Evolutionary conservation across 805 yeast genomes (phyloP), one percentile per base, ranked within the genome.

Genomic region (Lachancea sp.): DNA sequence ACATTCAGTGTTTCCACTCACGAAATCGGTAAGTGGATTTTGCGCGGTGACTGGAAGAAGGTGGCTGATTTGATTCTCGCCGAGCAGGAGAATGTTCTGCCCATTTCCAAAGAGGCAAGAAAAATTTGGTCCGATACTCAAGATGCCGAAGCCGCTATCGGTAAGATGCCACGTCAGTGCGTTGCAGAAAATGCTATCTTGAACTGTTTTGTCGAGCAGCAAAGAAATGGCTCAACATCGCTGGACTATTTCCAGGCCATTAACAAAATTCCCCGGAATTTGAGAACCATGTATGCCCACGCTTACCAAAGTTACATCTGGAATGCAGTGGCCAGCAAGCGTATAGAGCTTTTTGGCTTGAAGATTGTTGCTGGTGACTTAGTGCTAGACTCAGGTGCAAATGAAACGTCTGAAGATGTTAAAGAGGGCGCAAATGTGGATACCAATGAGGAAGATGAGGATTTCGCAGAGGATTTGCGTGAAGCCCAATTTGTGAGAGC

Each of bases 261-360:
- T 37, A 81, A 85, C 83, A 78, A 88, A 46, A 85, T 93, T 53
- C 98, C 99, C 29, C 78, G 96, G 65, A 90, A 90, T 60, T 71
- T 93, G 60, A 74, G 96, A 62, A 78, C 90, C 47, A 91, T 93
- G 95, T 93, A 93, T 60, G 96, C 85, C 2, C 99, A 93, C 66
- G 96, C 99, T 2, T 95, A 95, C 63, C 99, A 93, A 67, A 87
- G 96, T 51, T 93, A 82, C 59, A 77, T 93, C 25, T 95, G 99
- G 99, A 95, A 95, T 60, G 62, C 74, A 42, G 95, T 82, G 30
- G 91, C 89, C 1, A 82, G 95, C 42, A 77, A 76, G 53, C 74
- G 99, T 59, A 71, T 88, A 36, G 78, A 77, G 55, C 59, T 81
- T 45, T 83, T 74, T 64, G 97, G 97, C 1, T 59, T 77, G 49